Evolutionary conservation across 371 early-diverging fungal species (phyloP).

Genomic region (Mucor plumbeus): DNA sequence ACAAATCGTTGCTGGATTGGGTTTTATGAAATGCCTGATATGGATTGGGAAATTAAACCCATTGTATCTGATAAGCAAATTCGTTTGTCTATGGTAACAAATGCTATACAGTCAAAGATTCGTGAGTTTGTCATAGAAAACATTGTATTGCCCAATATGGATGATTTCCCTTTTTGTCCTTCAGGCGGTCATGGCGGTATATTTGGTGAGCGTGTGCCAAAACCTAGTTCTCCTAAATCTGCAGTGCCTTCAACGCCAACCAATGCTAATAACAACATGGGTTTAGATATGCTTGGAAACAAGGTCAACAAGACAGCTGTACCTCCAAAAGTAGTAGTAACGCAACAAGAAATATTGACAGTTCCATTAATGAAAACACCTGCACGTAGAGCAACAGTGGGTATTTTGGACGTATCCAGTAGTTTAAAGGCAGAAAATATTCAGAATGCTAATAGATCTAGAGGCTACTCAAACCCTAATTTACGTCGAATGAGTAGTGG

Average conservation of each 20-base stretch:
- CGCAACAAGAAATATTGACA: background rate
- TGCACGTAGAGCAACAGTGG: constrained; percentile 25
- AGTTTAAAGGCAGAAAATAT: background rate
- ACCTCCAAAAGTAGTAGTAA: constrained; percentile 10
- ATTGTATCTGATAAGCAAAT: constrained; percentile 85
- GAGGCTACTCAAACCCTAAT: constrained; percentile 17
- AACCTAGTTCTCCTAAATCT: constrained; percentile 14
- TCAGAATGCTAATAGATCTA: background rate
- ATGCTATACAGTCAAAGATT: constrained; percentile 84
- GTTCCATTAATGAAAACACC: constrained; percentile 15
- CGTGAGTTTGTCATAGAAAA: constrained; percentile 79
- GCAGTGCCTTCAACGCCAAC: background rate
- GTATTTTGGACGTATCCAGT: background rate
- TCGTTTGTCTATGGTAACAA: constrained; percentile 74
- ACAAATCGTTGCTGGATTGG: constrained; percentile 90
- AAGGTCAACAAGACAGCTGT: background rate
- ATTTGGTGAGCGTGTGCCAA: constrained; percentile 50
- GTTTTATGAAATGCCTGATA: constrained; percentile 77
- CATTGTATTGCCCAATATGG: constrained; percentile 91
- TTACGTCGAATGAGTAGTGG: background rate
- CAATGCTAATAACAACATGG: background rate
- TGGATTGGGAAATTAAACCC: constrained; percentile 82
- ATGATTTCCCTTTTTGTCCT: constrained; percentile 80
- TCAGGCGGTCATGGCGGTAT: constrained; percentile 69
- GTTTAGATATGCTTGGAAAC: constrained; percentile 23